Evolutionary conservation across 2,329 filamentous ascomycete species (phyloP).

Genomic region (Neospermospora avenae): DNA sequence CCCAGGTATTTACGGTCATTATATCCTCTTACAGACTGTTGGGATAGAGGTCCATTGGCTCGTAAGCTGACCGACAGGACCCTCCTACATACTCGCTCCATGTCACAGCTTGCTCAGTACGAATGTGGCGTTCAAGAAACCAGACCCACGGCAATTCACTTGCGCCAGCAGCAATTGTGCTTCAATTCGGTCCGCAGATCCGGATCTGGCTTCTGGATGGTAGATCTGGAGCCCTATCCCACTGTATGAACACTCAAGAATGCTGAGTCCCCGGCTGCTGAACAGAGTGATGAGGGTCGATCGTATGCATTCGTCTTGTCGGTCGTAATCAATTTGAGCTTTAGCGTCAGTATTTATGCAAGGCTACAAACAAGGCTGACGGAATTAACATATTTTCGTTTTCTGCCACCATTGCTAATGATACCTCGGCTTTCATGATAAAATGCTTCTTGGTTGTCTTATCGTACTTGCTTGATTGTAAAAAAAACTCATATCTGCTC

Average conservation of each 20-base stretch:
- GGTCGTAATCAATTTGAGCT: background rate
- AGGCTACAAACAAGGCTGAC: constrained; percentile 15
- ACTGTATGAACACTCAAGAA: background rate
- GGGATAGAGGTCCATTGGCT: background rate
- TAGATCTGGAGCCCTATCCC: background rate
- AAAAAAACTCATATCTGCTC: background rate
- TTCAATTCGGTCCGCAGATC: background rate
- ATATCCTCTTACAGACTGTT: background rate
- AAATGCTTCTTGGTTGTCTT: no score
- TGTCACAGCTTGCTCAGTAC: background rate
- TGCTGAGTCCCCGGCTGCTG: background rate
- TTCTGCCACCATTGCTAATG: no score
- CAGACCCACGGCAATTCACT: background rate
- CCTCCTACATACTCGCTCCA: background rate
- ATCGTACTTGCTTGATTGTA: no score
- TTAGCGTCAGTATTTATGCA: constrained; percentile 4
- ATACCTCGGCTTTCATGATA: no score
- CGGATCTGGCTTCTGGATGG: background rate
- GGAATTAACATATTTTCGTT: no score
- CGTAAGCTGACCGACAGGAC: background rate
- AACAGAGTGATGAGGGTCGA: background rate
- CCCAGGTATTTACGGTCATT: background rate
- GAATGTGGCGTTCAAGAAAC: background rate
- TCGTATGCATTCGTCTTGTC: no score
- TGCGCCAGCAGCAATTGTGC: background rate